Evolutionary conservation across 2,329 filamentous ascomycete genomes (phyloP), one percentile per base, ranked within the genome.

Genomic region (Alternaria arbusti): DNA sequence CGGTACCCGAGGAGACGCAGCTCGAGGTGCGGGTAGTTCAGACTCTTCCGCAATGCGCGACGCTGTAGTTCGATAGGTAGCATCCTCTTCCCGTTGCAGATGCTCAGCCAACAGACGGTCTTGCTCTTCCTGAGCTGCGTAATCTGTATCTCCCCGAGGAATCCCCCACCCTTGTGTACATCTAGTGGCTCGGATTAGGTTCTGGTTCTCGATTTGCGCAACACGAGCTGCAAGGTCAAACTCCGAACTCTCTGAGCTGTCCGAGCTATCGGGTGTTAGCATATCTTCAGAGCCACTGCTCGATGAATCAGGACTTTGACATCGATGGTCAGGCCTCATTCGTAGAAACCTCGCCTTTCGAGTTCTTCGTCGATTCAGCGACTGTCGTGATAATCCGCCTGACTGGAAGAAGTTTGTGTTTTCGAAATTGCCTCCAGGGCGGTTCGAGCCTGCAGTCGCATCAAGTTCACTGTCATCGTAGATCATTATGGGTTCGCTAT

Each of bases 101-200:
- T 6, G 25, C 43, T 36, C 36, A 23, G 57, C 26, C n/a, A 54
- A 40, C 20, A 32, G n/a, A 17, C 59, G 55, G 23, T 70, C 67
- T 25, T 55, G 7, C 45, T 57, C 57, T 40, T 59, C 59, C 26
- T 66, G 57, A 15, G 40, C 40, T 10, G 5, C 30, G 17, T 6
- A 5, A 17, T 32, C 28, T 22, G 12, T 20, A 15, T 22, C 15
- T 12, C 12, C 47, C 20, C 32, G 15, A 5, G 13, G 22, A 23
- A 5, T 8, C 7, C 20, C 3, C 12, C 2, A 4, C 13, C 44
- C 44, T 12, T 3, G 49, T 11, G 11, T 22, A 11, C 28, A 15
- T 51, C 13, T 20, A 5, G 13, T 28, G 10, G 5, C 5, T 23
- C 4, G n/a, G 10, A 10, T 6, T 15, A 12, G 10, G 15, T 36